A percentile compares a stretch with the other conserved stretches of the same genome.
Conservation (phyloP, 106 monocot species). For the Dendrobium catenatum region DNA sequence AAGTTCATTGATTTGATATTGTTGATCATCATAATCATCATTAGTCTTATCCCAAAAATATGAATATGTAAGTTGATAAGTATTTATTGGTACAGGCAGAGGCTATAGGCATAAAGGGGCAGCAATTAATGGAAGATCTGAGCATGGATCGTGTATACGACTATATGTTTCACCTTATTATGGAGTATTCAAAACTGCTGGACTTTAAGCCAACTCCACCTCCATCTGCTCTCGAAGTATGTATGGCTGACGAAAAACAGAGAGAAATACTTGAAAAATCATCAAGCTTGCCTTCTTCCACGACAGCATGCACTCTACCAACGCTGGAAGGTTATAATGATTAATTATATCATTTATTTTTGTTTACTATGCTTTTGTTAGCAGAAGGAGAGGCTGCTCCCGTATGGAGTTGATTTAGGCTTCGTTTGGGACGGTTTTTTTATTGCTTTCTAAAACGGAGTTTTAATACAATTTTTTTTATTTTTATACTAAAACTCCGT, state of each 20-base stretch:
- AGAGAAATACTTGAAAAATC: slow-evolving; percentile 43
- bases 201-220: slow-evolving; percentile 45
- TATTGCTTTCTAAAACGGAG: too few species aligned
- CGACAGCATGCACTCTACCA: slow-evolving; percentile 21
- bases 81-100: slow-evolving; percentile 25
- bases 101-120: slow-evolving; percentile 35
- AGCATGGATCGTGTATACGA: slow-evolving; percentile 58
- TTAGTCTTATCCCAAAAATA: too few species aligned
- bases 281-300: slow-evolving; percentile 16
- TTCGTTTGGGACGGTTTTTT: too few species aligned
- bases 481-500: too few species aligned
- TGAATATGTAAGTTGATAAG: too few species aligned
- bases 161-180: slow-evolving; percentile 59
- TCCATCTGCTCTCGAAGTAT: slow-evolving; percentile 37
- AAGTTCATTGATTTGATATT: too few species aligned
- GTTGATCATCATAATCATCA: too few species aligned
- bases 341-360: not conserved
- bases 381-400: too few species aligned
- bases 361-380: too few species aligned
- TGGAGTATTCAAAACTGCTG: slow-evolving; percentile 49
- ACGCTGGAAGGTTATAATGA: not conserved
- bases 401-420: too few species aligned
- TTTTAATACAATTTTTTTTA: too few species aligned
- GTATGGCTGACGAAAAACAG: slow-evolving; percentile 33
- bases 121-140: slow-evolving; percentile 42